A percentile compares a stretch with the other conserved stretches of the same genome.
These are phyloP conservation scores for Talaromyces pinophilus DNA, from an alignment of 2,329 filamentous ascomycete genomes.

Conservation along the genomic window DNA sequence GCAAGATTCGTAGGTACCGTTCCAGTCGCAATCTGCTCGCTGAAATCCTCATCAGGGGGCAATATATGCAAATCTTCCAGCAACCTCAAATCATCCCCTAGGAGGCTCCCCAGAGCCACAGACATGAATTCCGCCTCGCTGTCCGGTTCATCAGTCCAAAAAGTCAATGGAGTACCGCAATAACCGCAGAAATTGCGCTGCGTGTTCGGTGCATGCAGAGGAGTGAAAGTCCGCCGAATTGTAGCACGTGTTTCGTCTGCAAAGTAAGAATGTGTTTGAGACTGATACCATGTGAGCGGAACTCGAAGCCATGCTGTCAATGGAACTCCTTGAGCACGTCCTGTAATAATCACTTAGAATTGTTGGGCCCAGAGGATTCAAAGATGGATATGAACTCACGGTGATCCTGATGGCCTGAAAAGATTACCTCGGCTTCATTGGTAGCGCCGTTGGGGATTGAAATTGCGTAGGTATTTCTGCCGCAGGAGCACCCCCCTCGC, in stretches of 20 bases:
- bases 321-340: constrained; percentile 67
- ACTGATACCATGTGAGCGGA: constrained; percentile 77
- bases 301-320: constrained; percentile 81
- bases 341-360: constrained; percentile 39
- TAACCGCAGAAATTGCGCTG: constrained; percentile 86
- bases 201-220: constrained; percentile 57
- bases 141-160: constrained; percentile 74
- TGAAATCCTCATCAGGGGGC: constrained; percentile 48
- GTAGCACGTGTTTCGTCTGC: constrained; percentile 70
- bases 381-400: constrained; percentile 60
- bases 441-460: constrained; percentile 62
- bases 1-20: not conserved
- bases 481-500: constrained; percentile 79
- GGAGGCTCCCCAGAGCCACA: constrained; percentile 75
- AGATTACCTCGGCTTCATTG: constrained; percentile 67
- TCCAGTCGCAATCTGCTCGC: not conserved
- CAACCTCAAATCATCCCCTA: constrained; percentile 67
- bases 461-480: constrained; percentile 79
- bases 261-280: constrained; percentile 71
- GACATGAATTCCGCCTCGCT: constrained; percentile 76
- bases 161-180: constrained; percentile 82
- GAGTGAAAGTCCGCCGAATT: constrained; percentile 69
- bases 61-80: constrained; percentile 76
- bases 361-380: constrained; percentile 21
- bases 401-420: constrained; percentile 68